These are phyloP conservation scores for Apiospora hydei DNA, from an alignment of 2,329 filamentous ascomycete genomes.

Conservation along the genomic window DNA sequence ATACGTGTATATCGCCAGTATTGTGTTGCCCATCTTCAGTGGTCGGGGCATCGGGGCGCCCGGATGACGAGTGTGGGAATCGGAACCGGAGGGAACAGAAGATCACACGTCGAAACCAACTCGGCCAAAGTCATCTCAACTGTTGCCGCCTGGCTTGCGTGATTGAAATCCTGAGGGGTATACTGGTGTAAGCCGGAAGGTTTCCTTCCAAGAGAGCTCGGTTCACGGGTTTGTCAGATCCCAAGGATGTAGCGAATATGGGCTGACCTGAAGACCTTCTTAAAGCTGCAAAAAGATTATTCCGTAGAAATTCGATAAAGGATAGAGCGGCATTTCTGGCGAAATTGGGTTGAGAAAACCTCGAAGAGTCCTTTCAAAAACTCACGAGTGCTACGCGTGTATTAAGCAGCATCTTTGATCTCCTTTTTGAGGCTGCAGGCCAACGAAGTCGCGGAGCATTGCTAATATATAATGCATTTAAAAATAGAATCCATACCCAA, in stretches of 20 bases:
- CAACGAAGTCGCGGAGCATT: neutral
- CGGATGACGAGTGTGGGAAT: neutral
- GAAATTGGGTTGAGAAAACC: no score
- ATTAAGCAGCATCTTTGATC: no score
- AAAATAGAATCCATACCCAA: neutral
- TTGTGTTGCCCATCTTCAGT: neutral
- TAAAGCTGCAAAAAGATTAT: no score
- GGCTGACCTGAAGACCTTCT: no score
- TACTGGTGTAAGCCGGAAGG: neutral
- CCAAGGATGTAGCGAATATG: no score
- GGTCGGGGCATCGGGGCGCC: neutral
- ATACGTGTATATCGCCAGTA: neutral
- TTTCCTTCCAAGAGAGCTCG: neutral
- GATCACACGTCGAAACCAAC: neutral
- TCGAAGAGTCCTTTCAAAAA: no score
- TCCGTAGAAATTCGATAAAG: no score
- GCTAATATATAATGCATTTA: neutral
- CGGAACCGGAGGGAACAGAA: neutral
- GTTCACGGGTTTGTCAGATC: neutral
- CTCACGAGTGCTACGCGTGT: neutral
- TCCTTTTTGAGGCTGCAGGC: neutral
- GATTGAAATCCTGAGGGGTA: no score
- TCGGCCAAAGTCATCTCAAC: neutral
- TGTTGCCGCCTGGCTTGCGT: neutral
- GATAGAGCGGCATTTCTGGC: no score